Evolutionary conservation across 2,329 filamentous ascomycete genomes (phyloP).

Genomic region (Diaporthe velutina): DNA sequence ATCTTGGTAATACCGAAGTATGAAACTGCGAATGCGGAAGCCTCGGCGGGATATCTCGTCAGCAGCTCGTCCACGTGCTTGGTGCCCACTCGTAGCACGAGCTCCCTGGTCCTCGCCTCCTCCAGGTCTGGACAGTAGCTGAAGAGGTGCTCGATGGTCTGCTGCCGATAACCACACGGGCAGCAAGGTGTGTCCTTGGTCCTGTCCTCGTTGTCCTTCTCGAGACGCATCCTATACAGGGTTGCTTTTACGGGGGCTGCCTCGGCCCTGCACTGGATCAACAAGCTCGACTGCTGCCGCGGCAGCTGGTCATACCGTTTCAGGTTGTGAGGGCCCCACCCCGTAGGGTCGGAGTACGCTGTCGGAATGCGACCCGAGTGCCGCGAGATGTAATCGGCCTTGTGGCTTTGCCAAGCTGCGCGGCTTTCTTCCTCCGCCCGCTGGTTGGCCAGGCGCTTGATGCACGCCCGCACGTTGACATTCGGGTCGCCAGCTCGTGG

Average conservation of each 20-base stretch:
- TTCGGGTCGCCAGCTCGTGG: neutral
- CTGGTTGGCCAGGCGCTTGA: neutral
- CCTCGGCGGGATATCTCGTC: neutral
- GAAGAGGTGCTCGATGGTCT: slow-evolving; percentile 9
- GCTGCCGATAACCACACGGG: neutral
- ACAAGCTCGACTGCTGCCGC: neutral
- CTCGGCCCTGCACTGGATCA: slow-evolving; percentile 4
- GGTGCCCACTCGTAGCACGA: neutral
- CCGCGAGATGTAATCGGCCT: neutral
- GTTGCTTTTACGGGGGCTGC: neutral
- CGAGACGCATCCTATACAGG: neutral
- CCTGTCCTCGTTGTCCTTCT: neutral
- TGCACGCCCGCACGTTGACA: neutral
- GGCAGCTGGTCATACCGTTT: neutral
- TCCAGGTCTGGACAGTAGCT: slow-evolving; percentile 6
- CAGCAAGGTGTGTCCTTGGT: neutral
- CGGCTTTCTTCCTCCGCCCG: neutral
- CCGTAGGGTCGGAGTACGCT: neutral
- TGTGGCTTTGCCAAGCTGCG: neutral
- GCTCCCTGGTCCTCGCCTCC: neutral
- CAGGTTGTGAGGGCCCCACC: neutral
- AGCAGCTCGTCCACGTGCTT: neutral
- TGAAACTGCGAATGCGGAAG: neutral
- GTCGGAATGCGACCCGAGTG: neutral
- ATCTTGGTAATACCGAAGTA: neutral